Base-by-base conservation (phyloP, 1,284 basidiomycete species). In the Ceratobasidium sp. region DNA sequence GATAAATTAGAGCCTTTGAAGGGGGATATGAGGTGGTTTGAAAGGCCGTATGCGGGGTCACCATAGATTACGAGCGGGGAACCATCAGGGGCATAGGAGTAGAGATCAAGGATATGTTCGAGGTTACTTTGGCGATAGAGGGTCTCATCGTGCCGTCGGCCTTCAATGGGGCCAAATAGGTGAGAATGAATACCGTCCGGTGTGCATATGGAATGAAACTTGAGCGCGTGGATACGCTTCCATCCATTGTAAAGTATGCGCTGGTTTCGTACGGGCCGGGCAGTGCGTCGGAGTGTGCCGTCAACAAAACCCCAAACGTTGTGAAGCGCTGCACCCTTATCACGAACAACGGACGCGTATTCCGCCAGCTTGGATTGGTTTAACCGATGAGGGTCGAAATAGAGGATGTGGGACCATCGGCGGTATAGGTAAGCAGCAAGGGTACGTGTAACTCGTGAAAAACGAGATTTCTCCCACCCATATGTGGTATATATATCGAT, bases 1-100 rank as follows among this genome's bases (percentile, higher is more conserved):
- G 51, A 23, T 15, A 61, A 20, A 18, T 39, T 40, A 1, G 33
- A 13, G 33, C 82, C 81, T 0, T 80, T 28, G 79, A 80, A 83
- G 15, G 82, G 83, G 49, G 82, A 83, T 7, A 82, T 76, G 3
- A 84, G 77, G 12, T 80, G 78, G 1, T 70, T 67, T 1, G 79
- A 64, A 9, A 83, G 23, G 13, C 83, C 83, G 78, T 84, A 84
- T 7, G 83, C 83, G 13, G 83, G 82, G 78, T 84, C 83, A 0
- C 83, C 82, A 78, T 83, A 84, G 13, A 84, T 73, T 15, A 42
- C 40, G 2, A 78, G 63, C 4, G 56, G 51, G 15, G 44, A 12
- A 1, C 71, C 58, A 51, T 76, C 56, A 26, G 70, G 70, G 3
- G 23, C 51, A n/a, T 28, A 49, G 20, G 70, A 61, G 61, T 73